Conservation (phyloP, 441 rosid species). For the Raphanus hybrid region DNA sequence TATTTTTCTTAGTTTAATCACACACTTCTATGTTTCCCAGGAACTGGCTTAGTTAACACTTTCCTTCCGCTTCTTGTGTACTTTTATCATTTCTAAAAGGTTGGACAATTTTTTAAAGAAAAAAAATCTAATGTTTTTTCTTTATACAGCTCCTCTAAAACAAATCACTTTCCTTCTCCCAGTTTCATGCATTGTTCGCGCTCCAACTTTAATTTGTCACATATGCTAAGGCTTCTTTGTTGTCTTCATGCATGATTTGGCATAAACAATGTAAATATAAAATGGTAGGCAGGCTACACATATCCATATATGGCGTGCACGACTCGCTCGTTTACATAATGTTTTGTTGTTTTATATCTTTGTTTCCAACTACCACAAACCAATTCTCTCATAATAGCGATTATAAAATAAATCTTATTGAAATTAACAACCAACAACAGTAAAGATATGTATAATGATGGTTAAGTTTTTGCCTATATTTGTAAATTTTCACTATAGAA, state of each 20-base stretch:
- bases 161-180: not conserved
- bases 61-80: conserved; percentile 3
- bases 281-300: conserved; percentile 25
- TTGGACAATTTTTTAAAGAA: not conserved
- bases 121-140: not conserved
- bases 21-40: conserved; percentile 6
- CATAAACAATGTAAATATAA: conserved; percentile 11
- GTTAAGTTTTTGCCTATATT: conserved; percentile 2
- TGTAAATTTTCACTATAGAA: conserved; percentile 9
- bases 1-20: conserved; percentile 1
- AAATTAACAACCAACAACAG: conserved; percentile 2
- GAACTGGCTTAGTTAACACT: conserved; percentile 8
- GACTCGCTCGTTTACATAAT: conserved; percentile 29
- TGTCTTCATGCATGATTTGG: conserved; percentile 13
- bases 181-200: not conserved
- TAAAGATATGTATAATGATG: conserved; percentile 27
- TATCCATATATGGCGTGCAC: conserved; percentile 31
- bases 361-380: conserved; percentile 19
- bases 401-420: not conserved
- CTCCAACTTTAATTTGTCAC: conserved; percentile 6
- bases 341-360: conserved; percentile 8
- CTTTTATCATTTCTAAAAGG: conserved; percentile 18
- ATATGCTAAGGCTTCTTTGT: conserved; percentile 16
- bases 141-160: not conserved
- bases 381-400: not conserved